Evolutionary conservation across 2,329 filamentous ascomycete species (phyloP).

Genomic region (Botrytis galanthina): DNA sequence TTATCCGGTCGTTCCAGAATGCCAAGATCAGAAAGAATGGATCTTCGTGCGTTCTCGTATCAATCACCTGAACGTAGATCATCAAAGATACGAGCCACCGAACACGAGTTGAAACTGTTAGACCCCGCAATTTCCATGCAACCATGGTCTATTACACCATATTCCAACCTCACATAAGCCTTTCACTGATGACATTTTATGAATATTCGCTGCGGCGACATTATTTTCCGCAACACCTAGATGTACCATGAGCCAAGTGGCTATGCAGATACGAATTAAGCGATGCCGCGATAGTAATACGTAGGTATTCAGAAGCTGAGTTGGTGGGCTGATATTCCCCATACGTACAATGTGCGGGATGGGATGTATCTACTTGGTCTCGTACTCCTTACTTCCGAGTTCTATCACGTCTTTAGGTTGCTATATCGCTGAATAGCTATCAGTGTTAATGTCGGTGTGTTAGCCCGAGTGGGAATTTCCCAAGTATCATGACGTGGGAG

Average conservation of each 20-base stretch:
- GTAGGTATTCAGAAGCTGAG: constrained; percentile 3
- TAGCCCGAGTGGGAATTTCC: not conserved
- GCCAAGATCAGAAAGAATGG: not conserved
- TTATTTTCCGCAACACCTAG: constrained; percentile 3
- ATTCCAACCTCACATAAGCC: not conserved
- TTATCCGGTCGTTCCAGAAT: not conserved
- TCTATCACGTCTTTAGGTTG: constrained; percentile 12
- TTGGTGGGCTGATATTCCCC: not conserved
- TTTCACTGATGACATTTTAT: not conserved
- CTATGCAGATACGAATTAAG: constrained; percentile 21
- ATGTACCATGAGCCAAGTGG: constrained; percentile 4
- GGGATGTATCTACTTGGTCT: constrained; percentile 1
- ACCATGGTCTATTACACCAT: not conserved
- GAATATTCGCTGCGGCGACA: not conserved
- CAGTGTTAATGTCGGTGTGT: not conserved
- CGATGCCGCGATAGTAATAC: not conserved
- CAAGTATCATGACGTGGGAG: constrained; percentile 8
- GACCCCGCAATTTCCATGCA: constrained; percentile 13
- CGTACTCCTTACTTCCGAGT: constrained; percentile 14
- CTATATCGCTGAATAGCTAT: not conserved
- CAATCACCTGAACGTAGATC: constrained; percentile 18
- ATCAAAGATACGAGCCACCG: constrained; percentile 13
- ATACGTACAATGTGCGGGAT: not conserved
- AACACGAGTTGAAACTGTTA: constrained; percentile 8
- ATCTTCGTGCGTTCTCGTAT: constrained; percentile 18